phyloP scores from a whole-genome alignment of 202 grass and related monocot species.

The Panicum virgatum region DNA sequence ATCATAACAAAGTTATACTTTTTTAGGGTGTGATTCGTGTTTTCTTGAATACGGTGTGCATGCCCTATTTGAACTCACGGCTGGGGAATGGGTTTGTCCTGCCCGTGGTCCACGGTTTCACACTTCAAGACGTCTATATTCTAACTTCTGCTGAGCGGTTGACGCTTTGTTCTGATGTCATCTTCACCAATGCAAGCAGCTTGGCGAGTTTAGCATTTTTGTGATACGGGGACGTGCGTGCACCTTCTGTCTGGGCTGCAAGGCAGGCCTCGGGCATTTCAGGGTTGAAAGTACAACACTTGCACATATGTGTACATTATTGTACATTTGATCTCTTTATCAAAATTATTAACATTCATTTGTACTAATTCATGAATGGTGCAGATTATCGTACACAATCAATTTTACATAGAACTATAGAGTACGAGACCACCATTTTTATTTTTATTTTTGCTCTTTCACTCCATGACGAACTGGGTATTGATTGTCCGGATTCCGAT shows the following conservation, averaged over 20 bases:
- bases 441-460: too few species aligned
- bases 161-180: constrained; percentile 77
- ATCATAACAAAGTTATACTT: neutral
- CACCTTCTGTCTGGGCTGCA: neutral
- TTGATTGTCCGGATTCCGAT: too few species aligned
- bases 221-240: neutral
- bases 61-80: constrained; percentile 72
- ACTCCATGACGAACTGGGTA: too few species aligned
- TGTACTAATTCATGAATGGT: constrained; percentile 14
- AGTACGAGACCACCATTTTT: too few species aligned
- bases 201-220: constrained; percentile 3
- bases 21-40: constrained; percentile 83
- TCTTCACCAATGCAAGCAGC: constrained; percentile 48
- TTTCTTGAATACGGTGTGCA: constrained; percentile 74
- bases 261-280: constrained; percentile 1
- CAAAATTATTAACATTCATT: constrained; percentile 21
- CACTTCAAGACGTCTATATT: constrained; percentile 71
- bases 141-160: constrained; percentile 52
- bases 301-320: constrained; percentile 38
- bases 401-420: too few species aligned
- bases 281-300: neutral
- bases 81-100: constrained; percentile 66
- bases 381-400: neutral
- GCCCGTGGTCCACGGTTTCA: constrained; percentile 71
- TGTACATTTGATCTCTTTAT: constrained; percentile 22